Conservation (phyloP, 2,329 filamentous ascomycete genomes). For the Aspergillus piperis region DNA sequence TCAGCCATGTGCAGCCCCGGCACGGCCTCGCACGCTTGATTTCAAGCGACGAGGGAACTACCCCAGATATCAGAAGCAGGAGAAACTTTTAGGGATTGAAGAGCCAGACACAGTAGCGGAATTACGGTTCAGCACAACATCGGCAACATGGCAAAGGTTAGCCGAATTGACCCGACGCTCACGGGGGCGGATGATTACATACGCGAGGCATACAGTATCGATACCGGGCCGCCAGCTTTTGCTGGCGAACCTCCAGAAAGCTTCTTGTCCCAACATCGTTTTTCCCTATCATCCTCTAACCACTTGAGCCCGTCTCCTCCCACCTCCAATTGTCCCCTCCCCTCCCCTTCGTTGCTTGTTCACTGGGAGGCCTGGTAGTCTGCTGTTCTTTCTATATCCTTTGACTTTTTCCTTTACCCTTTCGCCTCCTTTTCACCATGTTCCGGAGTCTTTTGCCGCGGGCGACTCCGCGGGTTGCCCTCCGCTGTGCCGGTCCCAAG, state of each 20-base stretch:
- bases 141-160: conserved; percentile 16
- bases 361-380: conserved; percentile 33
- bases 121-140: background rate
- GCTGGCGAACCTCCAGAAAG: conserved; percentile 25
- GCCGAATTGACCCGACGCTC: conserved; percentile 21
- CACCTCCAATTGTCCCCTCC: conserved; percentile 23
- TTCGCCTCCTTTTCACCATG: conserved; percentile 43
- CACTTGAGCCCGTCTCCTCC: conserved; percentile 9
- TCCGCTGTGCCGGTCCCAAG: conserved; percentile 41
- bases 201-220: conserved; percentile 23
- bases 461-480: conserved; percentile 47
- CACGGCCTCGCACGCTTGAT: background rate
- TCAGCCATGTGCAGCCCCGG: background rate
- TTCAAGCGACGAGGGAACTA: background rate
- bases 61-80: background rate
- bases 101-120: background rate
- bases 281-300: conserved; percentile 21
- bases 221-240: conserved; percentile 27
- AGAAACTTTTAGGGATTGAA: background rate
- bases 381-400: conserved; percentile 26
- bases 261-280: conserved; percentile 29
- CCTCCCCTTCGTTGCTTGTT: conserved; percentile 25
- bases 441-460: conserved; percentile 56
- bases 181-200: conserved; percentile 23
- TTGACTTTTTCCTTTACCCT: conserved; percentile 28